These are phyloP conservation scores for Teunomyces atbi DNA, from an alignment of 805 yeast species.

Conservation along the genomic window DNA sequence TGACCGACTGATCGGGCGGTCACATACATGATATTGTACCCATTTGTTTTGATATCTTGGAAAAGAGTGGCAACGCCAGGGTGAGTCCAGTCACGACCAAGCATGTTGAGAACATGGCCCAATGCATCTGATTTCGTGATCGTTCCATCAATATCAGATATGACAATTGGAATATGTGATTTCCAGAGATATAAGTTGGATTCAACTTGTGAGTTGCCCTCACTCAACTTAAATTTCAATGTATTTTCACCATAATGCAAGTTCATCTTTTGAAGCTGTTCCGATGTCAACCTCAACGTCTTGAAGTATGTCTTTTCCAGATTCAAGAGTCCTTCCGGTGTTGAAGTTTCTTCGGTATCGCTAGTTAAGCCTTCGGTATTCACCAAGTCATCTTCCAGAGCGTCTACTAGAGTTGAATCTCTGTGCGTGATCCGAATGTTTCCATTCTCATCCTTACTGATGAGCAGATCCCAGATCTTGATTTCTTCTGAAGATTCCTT, in stretches of 20 bases:
- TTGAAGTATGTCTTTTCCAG: slow-evolving; percentile 59
- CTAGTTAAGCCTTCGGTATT: slow-evolving; percentile 5
- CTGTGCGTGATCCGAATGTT: slow-evolving; percentile 53
- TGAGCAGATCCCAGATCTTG: slow-evolving; percentile 36
- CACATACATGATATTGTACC: slow-evolving; percentile 88
- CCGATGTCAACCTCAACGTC: slow-evolving; percentile 87
- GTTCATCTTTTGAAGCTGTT: slow-evolving; percentile 73
- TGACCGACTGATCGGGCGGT: slow-evolving; percentile 96
- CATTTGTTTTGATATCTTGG: slow-evolving; percentile 81
- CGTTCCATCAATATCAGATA: slow-evolving; percentile 97
- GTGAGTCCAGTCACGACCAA: slow-evolving; percentile 98
- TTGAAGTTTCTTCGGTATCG: slow-evolving; percentile 10
- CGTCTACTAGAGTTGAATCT: slow-evolving; percentile 7
- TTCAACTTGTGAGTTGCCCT: slow-evolving; percentile 73
- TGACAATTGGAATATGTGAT: slow-evolving; percentile 81
- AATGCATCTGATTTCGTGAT: slow-evolving; percentile 96
- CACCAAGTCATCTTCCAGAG: slow-evolving; percentile 8
- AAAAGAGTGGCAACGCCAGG: slow-evolving; percentile 90
- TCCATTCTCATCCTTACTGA: slow-evolving; percentile 61
- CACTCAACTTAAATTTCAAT: slow-evolving; percentile 73
- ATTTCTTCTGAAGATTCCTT: slow-evolving; percentile 19
- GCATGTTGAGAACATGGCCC: slow-evolving; percentile 90
- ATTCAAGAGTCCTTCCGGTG: not conserved
- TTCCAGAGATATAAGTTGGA: slow-evolving; percentile 84
- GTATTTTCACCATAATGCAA: slow-evolving; percentile 79